Conservation (phyloP, 148 eudicot species). For the Silene uniflora region DNA sequence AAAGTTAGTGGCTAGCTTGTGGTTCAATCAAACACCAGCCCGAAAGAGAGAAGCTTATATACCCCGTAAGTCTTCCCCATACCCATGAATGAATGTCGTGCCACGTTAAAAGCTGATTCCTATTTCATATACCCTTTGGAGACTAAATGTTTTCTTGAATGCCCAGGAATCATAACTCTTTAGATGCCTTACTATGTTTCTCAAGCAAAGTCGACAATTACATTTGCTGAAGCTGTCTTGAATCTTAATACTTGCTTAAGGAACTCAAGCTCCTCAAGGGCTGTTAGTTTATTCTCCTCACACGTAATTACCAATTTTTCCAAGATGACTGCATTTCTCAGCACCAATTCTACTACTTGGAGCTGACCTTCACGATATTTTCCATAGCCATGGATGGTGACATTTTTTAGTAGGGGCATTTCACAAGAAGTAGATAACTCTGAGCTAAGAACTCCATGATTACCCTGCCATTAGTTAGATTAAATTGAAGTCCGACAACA, state of each 20-base stretch:
- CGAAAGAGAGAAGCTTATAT: too few species aligned
- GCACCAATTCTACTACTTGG: constrained; percentile 8
- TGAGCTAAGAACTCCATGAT: not conserved
- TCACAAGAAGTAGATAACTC: constrained; percentile 9
- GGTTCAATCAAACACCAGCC: too few species aligned
- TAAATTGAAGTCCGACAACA: not conserved
- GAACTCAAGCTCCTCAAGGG: not conserved
- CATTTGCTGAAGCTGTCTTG: constrained; percentile 13
- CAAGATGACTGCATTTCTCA: constrained; percentile 5
- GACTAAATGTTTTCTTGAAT: too few species aligned
- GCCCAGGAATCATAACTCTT: not conserved
- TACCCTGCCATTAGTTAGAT: not conserved
- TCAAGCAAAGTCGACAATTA: constrained; percentile 6
- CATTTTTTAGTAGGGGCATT: constrained; percentile 5
- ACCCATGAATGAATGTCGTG: too few species aligned
- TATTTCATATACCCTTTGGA: too few species aligned
- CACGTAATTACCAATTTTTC: not conserved
- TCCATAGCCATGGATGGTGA: not conserved
- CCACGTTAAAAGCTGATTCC: too few species aligned
- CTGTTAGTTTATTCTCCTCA: not conserved
- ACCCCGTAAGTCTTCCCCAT: too few species aligned
- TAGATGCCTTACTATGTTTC: not conserved
- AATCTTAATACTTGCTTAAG: not conserved
- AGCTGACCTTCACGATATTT: constrained; percentile 1
- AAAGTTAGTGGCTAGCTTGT: too few species aligned